Evolutionary conservation across 2,329 filamentous ascomycete species (phyloP).

Genomic region (Alternaria triticimaculans): DNA sequence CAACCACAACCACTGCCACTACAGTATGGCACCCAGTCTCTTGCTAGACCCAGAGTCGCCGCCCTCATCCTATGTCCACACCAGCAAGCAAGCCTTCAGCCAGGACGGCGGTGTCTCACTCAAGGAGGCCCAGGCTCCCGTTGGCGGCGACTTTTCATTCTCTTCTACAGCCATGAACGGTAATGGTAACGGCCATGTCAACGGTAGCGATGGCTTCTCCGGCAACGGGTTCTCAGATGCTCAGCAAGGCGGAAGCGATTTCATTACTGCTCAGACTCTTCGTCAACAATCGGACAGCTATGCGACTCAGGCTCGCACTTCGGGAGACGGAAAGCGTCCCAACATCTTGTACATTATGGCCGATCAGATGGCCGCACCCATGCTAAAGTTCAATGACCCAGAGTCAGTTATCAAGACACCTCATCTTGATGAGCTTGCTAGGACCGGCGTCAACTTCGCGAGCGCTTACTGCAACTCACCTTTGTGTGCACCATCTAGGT

Average conservation of each 20-base stretch:
- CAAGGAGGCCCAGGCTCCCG: conserved; percentile 31
- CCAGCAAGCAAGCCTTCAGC: conserved; percentile 26
- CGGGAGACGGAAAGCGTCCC: conserved; percentile 55
- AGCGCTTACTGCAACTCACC: conserved; percentile 94
- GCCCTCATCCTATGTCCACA: conserved; percentile 18
- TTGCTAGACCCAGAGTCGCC: conserved; percentile 35
- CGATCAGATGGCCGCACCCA: conserved; percentile 88
- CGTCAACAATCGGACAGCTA: conserved; percentile 32
- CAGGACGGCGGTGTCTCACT: conserved; percentile 24
- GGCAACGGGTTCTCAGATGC: conserved; percentile 16
- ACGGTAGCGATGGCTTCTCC: conserved; percentile 19
- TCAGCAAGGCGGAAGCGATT: conserved; percentile 25
- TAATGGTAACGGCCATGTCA: conserved; percentile 15
- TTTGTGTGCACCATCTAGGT: conserved; percentile 88
- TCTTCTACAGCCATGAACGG: conserved; percentile 19
- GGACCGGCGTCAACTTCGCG: conserved; percentile 85
- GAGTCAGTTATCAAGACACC: conserved; percentile 91
- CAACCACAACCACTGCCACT: not conserved
- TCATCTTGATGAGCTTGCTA: conserved; percentile 82
- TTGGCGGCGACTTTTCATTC: conserved; percentile 23
- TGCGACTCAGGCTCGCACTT: conserved; percentile 21
- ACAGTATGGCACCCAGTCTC: conserved; percentile 41
- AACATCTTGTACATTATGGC: conserved; percentile 97
- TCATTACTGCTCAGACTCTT: conserved; percentile 39
- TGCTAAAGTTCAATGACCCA: conserved; percentile 90